phyloP scores from a whole-genome alignment of 2,329 filamentous ascomycete genomes.

The Trichophyton benhamiae region DNA sequence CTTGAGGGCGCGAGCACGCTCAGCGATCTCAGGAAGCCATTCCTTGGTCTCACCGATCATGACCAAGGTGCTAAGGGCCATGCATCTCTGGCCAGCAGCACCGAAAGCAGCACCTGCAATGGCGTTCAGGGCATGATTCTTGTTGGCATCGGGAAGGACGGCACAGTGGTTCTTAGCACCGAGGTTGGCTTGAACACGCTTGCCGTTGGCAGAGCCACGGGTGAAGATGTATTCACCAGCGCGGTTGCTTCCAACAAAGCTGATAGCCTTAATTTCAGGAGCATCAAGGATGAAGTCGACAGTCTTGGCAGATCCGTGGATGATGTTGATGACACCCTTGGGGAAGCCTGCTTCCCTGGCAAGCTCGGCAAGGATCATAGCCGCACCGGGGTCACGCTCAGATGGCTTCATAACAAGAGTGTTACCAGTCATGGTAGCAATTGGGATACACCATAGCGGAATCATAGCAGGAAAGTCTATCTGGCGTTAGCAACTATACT shows the following conservation, averaged over 20 bases:
- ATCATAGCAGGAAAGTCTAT: conserved; percentile 59
- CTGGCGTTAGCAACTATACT: neutral
- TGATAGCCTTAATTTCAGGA: conserved; percentile 56
- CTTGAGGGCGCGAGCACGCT: conserved; percentile 46
- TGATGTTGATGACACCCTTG: conserved; percentile 53
- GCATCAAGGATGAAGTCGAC: conserved; percentile 60
- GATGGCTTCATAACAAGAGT: conserved; percentile 54
- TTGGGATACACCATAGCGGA: conserved; percentile 54
- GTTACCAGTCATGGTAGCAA: conserved; percentile 54
- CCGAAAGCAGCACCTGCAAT: conserved; percentile 57
- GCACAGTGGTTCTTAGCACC: conserved; percentile 60
- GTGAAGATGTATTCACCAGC: conserved; percentile 58
- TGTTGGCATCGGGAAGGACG: conserved; percentile 55
- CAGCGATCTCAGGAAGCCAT: conserved; percentile 51
- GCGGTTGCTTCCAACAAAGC: conserved; percentile 56
- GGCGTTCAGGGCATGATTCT: conserved; percentile 54
- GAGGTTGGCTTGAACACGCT: conserved; percentile 57
- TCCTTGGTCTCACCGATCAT: conserved; percentile 54
- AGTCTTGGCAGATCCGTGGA: conserved; percentile 52
- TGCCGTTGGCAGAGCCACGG: conserved; percentile 56
- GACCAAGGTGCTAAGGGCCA: conserved; percentile 55
- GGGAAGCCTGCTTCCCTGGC: conserved; percentile 54
- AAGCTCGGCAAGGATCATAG: conserved; percentile 54
- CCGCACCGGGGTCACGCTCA: conserved; percentile 52
- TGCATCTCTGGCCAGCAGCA: conserved; percentile 57